Base-by-base conservation (phyloP, 495 filamentous ascomycete species). In the Astrothelium subdiscretum region DNA sequence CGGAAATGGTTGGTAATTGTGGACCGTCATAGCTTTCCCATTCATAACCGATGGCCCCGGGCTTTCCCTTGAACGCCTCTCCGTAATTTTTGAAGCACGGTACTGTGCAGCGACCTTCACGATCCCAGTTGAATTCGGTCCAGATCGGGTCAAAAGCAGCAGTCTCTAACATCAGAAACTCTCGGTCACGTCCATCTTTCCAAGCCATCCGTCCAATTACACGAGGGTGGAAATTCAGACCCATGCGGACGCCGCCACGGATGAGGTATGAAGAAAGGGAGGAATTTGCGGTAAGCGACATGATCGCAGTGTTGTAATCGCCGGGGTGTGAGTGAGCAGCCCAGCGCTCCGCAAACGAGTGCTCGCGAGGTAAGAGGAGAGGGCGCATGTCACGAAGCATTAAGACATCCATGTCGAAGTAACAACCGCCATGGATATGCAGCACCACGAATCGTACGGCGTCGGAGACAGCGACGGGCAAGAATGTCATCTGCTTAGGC, bases 241-340 rank as follows among this genome's bases (percentile, higher is more conserved):
- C 81, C 81, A 83, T 83, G 29, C 81, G 74, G 18, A 83, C 77
- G 11, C 80, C 81, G 26, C 81, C 81, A 40, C 79, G 76, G 18
- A 83, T 71, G 0, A 83, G 74, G 60, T 83, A 83, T 0, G 79
- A 78, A 1, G 80, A 82, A 3, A 83, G 69, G 0, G 78, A 79
- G 0, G 78, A 81, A 59, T 83, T 83, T 22, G 81, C 79, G 13
- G 76, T 76, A 18, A 83, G 72, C 15, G 81, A 79, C 70, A 83
- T 80, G 64, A 83, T 76, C 15, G 81, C 81, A 1, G 81, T 83
- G 68, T 83, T 83, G 71, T 82, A 83, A 61, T 82, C 81, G 35
- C 80, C 80, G 0, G 80, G 78, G 40, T 74, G 73, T 1, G 75
- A 61, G 60, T 82, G 81, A 27, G 78, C 80, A 1, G 77, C 81